These are phyloP conservation scores for Zizania latifolia DNA, from an alignment of 176 grass and related monocot species.

Conservation along the genomic window DNA sequence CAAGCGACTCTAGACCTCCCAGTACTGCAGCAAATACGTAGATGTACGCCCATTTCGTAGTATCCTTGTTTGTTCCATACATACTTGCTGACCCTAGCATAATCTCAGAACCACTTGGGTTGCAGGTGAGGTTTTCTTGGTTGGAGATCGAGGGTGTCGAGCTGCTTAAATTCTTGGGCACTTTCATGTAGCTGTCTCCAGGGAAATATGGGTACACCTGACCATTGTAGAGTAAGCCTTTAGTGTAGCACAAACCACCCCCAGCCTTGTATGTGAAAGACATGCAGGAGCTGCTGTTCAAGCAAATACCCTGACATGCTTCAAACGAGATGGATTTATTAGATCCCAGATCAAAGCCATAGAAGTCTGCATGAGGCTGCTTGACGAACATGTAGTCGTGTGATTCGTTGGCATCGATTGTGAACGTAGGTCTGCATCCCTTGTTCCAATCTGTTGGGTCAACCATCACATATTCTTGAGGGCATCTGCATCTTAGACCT, in stretches of 20 bases:
- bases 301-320: slow-evolving; percentile 46
- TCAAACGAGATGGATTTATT: slow-evolving; percentile 27
- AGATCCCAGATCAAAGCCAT: slow-evolving; percentile 56
- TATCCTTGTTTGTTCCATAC: slow-evolving; percentile 43
- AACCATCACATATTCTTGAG: slow-evolving; percentile 52
- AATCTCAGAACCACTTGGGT: background rate
- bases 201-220: slow-evolving; percentile 38
- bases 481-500: slow-evolving; percentile 44
- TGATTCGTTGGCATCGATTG: slow-evolving; percentile 20
- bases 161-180: slow-evolving; percentile 39
- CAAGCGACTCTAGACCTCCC: slow-evolving; percentile 44
- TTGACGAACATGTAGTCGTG: slow-evolving; percentile 37
- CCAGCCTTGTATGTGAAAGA: slow-evolving; percentile 57
- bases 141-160: slow-evolving; percentile 4
- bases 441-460: slow-evolving; percentile 57
- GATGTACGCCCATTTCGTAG: slow-evolving; percentile 62
- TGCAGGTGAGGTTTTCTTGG: slow-evolving; percentile 26
- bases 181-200: slow-evolving; percentile 58
- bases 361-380: slow-evolving; percentile 46
- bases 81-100: slow-evolving; percentile 25
- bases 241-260: slow-evolving; percentile 49
- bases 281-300: slow-evolving; percentile 33
- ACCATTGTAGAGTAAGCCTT: slow-evolving; percentile 52
- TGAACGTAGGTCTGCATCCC: slow-evolving; percentile 50
- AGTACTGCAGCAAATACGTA: slow-evolving; percentile 45